These are phyloP conservation scores for Leptosphaerulina australis DNA, from an alignment of 2,329 filamentous ascomycete genomes.

Conservation along the genomic window DNA sequence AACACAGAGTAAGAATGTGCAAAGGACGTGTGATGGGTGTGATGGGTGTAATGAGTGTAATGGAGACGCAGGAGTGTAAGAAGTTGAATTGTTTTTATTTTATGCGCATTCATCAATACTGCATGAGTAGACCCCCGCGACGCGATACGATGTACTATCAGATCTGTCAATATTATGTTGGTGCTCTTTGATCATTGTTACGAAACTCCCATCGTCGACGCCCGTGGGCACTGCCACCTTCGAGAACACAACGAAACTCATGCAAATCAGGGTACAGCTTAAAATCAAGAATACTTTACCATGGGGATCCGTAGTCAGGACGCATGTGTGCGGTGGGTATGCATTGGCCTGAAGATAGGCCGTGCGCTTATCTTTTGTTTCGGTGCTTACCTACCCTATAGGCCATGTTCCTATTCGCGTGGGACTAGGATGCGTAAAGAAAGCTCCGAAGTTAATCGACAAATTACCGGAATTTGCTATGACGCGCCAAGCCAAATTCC, in stretches of 20 bases:
- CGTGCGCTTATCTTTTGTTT: constrained; percentile 1
- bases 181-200: not conserved
- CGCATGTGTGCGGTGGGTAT: constrained; percentile 1
- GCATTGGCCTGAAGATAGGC: not conserved
- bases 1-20: constrained; percentile 29
- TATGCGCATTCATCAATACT: constrained; percentile 14
- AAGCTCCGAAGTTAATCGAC: constrained; percentile 9
- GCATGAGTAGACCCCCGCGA: constrained; percentile 9
- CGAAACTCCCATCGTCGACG: not conserved
- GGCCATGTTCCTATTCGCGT: not conserved
- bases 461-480: constrained; percentile 2
- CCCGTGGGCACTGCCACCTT: not conserved
- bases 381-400: not conserved
- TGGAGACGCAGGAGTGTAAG: not conserved
- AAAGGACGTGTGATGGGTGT: constrained; percentile 7
- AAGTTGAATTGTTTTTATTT: constrained; percentile 16
- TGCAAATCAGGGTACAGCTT: not conserved
- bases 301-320: constrained; percentile 1
- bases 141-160: constrained; percentile 19
- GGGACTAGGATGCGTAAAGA: constrained; percentile 2
- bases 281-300: not conserved
- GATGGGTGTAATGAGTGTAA: not conserved
- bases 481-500: constrained; percentile 9
- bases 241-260: not conserved
- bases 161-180: constrained; percentile 19